Evolutionary conservation across 352 stramenopile species (phyloP).

Genomic region (Globisporangium sylvaticum): DNA sequence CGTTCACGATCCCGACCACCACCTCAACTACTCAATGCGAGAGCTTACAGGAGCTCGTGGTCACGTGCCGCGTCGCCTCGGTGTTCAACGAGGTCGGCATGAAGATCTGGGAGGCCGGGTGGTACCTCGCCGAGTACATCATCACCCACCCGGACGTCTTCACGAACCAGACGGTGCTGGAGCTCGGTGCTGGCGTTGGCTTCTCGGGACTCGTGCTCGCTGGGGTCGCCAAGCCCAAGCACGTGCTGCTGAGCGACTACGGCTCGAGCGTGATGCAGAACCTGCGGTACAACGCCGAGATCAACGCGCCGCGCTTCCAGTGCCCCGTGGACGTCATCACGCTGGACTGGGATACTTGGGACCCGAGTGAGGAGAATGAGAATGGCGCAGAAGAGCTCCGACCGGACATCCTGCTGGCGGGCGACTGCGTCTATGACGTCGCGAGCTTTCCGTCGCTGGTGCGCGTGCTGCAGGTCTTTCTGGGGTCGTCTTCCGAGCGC

Average conservation of each 20-base stretch:
- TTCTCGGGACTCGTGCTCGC: slow-evolving; percentile 66
- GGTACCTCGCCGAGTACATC: slow-evolving; percentile 71
- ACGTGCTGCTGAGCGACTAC: slow-evolving; percentile 72
- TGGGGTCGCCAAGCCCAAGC: slow-evolving; percentile 26
- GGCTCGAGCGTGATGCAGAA: slow-evolving; percentile 82
- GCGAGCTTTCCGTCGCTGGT: slow-evolving; percentile 51
- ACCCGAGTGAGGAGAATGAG: slow-evolving; percentile 25
- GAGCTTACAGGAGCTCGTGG: slow-evolving; percentile 16
- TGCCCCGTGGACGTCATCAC: slow-evolving; percentile 53
- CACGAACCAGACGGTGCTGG: slow-evolving; percentile 43
- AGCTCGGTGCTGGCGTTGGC: slow-evolving; percentile 69
- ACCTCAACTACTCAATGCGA: neutral
- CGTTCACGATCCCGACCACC: slow-evolving; percentile 37
- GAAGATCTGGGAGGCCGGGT: slow-evolving; percentile 80
- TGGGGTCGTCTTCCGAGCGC: slow-evolving; percentile 22
- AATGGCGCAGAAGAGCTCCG: slow-evolving; percentile 14
- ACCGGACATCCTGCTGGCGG: slow-evolving; percentile 61
- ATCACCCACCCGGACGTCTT: slow-evolving; percentile 55
- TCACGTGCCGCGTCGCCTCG: slow-evolving; percentile 74
- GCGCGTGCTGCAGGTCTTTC: slow-evolving; percentile 53
- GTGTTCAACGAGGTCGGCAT: slow-evolving; percentile 82
- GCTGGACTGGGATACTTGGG: slow-evolving; percentile 73
- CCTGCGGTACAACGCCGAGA: slow-evolving; percentile 74
- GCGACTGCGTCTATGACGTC: slow-evolving; percentile 79
- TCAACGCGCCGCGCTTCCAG: slow-evolving; percentile 45